Evolutionary conservation across 495 filamentous ascomycete species (phyloP), one percentile per base, ranked within the genome.

Genomic region (Neurospora discreta): DNA sequence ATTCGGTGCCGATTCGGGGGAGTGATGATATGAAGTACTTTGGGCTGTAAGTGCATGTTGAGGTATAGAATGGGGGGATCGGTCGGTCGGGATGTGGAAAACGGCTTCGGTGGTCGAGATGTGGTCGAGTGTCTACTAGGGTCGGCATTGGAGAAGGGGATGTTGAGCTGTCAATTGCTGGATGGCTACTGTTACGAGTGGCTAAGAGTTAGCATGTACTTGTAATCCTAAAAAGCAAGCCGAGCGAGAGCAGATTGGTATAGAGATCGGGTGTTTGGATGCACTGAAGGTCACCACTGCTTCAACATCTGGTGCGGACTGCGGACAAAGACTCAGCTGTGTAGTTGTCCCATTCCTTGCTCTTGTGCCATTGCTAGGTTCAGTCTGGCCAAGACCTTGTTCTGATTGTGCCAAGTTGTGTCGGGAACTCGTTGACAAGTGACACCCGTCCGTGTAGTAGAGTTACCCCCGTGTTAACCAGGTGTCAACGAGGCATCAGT

Each of bases 11-110:
- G 6, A 74, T 77, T 15, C 71, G 71, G 13, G 77, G 73, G 16
- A 41, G 39, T 18, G 75, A 75, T 30, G 77, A 78, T 42, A 72
- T 78, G 72, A 74, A 70, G 30, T 77, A 69, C 52, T 77, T 77
- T 68, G 74, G 72, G 42, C 20, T 77, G 58, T 76, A 41, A 71
- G 52, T 5, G 23, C 1, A 11, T 5, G 11, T 15, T 5, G 23
- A 60, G 52, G 13, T 33, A 16, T 16, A 5, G 26, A 16, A 13
- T 8, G 13, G 23, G 23, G 16, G 11, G 13, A 15, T 30, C 13
- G 52, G 44, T 52, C 44, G 44, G 13, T 33, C 2, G 23, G 23
- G 23, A 5, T 1, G 5, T 7, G 33, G 33, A 36, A 36, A 5
- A 36, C 4, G 33, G 23, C 15, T 16, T 3, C 2, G 26, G 52